A percentile compares a stretch with the other conserved stretches of the same genome.
phyloP scores from a whole-genome alignment of 2,329 filamentous ascomycete species.

The Hysterium pulicare region DNA sequence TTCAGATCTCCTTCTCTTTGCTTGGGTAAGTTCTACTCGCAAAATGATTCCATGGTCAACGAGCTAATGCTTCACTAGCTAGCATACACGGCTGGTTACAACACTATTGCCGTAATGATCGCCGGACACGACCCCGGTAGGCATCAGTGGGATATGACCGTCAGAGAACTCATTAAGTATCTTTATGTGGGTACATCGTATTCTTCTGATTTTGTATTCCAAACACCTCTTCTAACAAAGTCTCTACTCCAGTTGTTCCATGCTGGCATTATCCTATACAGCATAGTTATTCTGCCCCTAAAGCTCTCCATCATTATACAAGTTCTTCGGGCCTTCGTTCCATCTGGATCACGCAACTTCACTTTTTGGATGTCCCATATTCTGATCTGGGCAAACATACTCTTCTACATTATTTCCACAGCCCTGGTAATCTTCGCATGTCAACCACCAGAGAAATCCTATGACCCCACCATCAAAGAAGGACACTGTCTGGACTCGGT shows the following conservation, averaged over 20 bases:
- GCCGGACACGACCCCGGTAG: constrained; percentile 6
- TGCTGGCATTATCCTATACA: constrained; percentile 1
- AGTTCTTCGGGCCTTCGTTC: constrained; percentile 40
- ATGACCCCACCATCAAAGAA: constrained; percentile 28
- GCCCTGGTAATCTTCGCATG: constrained; percentile 36
- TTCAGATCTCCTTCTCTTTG: no score
- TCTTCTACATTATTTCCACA: constrained; percentile 27
- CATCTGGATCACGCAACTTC: constrained; percentile 16
- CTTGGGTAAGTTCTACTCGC: no score
- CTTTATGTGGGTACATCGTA: no score
- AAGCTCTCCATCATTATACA: constrained; percentile 45
- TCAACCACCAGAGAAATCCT: constrained; percentile 32
- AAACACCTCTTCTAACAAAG: no score
- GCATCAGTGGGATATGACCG: constrained; percentile 11
- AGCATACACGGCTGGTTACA: no score
- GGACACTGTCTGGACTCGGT: constrained; percentile 31
- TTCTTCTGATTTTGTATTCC: no score
- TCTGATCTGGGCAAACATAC: constrained; percentile 29
- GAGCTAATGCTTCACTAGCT: no score
- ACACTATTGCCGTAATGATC: no score
- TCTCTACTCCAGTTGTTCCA: constrained; percentile 1
- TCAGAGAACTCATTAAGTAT: constrained; percentile 6
- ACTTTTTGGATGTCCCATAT: constrained; percentile 38
- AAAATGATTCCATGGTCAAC: no score
- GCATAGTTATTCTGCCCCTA: constrained; percentile 14